Base-by-base conservation (phyloP, 2,329 filamentous ascomycete species). In the Clonostachys solani region DNA sequence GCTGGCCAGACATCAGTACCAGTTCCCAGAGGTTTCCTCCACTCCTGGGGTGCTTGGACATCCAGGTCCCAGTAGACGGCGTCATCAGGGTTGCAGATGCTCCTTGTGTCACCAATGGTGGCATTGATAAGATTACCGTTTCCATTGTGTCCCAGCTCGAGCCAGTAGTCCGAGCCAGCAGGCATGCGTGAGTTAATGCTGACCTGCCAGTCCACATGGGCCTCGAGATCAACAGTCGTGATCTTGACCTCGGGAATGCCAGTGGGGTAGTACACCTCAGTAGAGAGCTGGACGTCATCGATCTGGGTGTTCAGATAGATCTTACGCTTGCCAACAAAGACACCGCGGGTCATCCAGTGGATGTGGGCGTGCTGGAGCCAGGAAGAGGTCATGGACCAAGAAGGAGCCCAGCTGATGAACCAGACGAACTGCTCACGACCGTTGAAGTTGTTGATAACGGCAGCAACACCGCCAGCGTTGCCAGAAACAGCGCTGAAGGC, bases 281-380 rank as follows among this genome's bases (percentile, higher is more conserved):
- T 72, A 36, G 68, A 65, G 16, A 85, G 65, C 54, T 83, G 78
- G 67, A 85, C 78, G 53, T 85, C 81, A 54, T 85, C 81, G 33
- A 84, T 74, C 55, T 83, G 79, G 12, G 78, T 74, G 61, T 66
- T 75, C 34, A 82, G 61, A 50, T 80, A 73, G 36, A 75, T 67
- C 51, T 78, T 72, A 45, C 77, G 72, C 57, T 77, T 74, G n/a
- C 79, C 79, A 10, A 75, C 66, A 51, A 78, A 77, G 9, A 83
- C 60, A 37, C 81, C 80, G 50, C 78, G 72, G 7, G 81, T 83
- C 35, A 81, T 59, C 80, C 80, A 84, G 54, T 74, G 74, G 50
- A 84, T 83, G 72, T 77, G 83, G 12, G 80, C 70, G 60, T 84
- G 81, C 61, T 83, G 80, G 43, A 83, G 60, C 55, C 73, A 80